phyloP scores from a whole-genome alignment of 108 stramenopile genomes.

The Nitzschia sp. region DNA sequence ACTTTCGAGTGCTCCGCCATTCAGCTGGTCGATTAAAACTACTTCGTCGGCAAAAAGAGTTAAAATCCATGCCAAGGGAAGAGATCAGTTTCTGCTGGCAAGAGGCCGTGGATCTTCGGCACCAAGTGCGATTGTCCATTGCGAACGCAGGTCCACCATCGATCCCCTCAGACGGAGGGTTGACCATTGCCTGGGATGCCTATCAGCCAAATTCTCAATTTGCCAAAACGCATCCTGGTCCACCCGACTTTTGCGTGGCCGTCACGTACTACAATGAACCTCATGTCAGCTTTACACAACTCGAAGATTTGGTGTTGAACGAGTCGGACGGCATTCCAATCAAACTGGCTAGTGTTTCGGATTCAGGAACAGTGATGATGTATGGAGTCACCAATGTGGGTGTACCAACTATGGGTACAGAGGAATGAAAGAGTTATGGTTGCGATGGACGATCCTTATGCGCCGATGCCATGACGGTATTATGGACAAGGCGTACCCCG shows the following conservation, averaged over 20 bases:
- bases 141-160: constrained; percentile 52
- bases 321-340: constrained; percentile 56
- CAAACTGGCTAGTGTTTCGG: constrained; percentile 70
- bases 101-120: constrained; percentile 18
- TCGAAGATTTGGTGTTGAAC: constrained; percentile 28
- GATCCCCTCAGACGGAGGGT: background rate
- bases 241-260: constrained; percentile 75
- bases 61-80: background rate
- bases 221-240: constrained; percentile 66
- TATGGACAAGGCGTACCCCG: too few species aligned
- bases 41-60: constrained; percentile 17
- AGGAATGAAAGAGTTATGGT: too few species aligned
- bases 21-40: constrained; percentile 50
- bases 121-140: constrained; percentile 23
- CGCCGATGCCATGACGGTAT: too few species aligned
- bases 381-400: constrained; percentile 72
- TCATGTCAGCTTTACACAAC: constrained; percentile 30
- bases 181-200: constrained; percentile 57
- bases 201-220: constrained; percentile 78
- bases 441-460: too few species aligned
- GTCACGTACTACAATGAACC: constrained; percentile 51
- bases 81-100: background rate
- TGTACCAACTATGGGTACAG: constrained; percentile 45
- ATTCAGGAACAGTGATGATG: constrained; percentile 77
- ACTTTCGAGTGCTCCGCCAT: constrained; percentile 75